Conservation (phyloP, 139 green algal species). For the Tetradesmus lagerheimii region DNA sequence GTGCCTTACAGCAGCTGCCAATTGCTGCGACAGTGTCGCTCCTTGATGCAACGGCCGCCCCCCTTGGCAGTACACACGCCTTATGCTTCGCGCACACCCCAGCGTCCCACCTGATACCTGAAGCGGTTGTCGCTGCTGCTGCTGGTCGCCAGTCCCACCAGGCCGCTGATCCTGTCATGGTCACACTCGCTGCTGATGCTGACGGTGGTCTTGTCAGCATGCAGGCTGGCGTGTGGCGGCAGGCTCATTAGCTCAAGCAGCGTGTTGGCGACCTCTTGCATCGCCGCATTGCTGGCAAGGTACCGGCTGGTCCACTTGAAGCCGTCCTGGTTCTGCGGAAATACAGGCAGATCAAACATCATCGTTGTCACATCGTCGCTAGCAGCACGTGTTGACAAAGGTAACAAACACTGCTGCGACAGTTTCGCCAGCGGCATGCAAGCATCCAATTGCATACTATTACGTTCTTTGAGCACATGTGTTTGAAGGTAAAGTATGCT, state of each 20-base stretch:
- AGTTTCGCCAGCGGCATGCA: no score
- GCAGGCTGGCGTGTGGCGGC: slow-evolving; percentile 52
- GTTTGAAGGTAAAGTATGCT: no score
- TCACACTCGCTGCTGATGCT: slow-evolving; percentile 49
- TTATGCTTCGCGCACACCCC: neutral
- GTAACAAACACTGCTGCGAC: no score
- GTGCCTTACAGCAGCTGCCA: no score
- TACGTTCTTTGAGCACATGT: no score
- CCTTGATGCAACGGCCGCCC: no score
- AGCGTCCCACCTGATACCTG: neutral
- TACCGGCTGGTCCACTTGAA: slow-evolving; percentile 39
- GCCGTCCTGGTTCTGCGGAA: neutral
- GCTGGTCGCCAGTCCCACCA: slow-evolving; percentile 39
- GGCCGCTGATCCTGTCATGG: slow-evolving; percentile 43
- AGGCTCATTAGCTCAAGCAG: slow-evolving; percentile 69
- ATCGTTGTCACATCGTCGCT: no score
- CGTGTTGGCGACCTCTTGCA: slow-evolving; percentile 59
- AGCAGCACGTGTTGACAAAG: no score
- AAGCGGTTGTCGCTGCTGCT: slow-evolving; percentile 1
- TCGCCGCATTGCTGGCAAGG: slow-evolving; percentile 27
- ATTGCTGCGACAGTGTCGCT: no score
- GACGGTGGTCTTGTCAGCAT: slow-evolving; percentile 51
- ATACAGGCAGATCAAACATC: neutral
- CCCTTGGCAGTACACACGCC: no score
- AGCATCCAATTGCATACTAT: no score